These are phyloP conservation scores for Vicia sativa DNA, from an alignment of 306 rosid genomes.

Conservation along the genomic window DNA sequence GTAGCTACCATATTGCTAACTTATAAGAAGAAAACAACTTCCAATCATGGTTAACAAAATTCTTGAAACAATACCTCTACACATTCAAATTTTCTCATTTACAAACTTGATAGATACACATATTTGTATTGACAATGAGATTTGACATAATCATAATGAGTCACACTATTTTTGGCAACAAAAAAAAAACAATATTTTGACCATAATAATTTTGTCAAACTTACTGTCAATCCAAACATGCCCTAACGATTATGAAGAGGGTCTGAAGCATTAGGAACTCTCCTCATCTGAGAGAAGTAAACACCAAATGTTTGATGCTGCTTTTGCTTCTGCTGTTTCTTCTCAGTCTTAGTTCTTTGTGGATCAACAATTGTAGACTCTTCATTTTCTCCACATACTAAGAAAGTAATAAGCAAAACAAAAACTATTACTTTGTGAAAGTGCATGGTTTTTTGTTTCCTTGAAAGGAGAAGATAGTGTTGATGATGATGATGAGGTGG, in stretches of 20 bases:
- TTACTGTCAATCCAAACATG: neutral
- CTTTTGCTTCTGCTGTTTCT: slow-evolving; percentile 27
- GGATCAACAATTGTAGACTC: slow-evolving; percentile 28
- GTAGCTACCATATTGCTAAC: slow-evolving; percentile 15
- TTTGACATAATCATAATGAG: neutral
- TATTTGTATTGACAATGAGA: neutral
- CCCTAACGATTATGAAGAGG: slow-evolving; percentile 88
- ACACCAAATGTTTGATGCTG: slow-evolving; percentile 43
- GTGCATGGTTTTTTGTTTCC: slow-evolving; percentile 46
- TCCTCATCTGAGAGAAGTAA: slow-evolving; percentile 66
- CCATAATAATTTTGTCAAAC: neutral
- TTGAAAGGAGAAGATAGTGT: neutral
- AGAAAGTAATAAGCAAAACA: slow-evolving; percentile 43
- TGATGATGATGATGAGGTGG: neutral
- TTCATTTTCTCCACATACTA: slow-evolving; percentile 48
- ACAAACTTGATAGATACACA: slow-evolving; percentile 2
- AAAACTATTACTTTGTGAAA: slow-evolving; percentile 46
- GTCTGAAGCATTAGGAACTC: slow-evolving; percentile 87
- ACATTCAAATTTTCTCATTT: slow-evolving; percentile 28
- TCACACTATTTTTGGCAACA: too few species aligned
- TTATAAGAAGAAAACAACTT: slow-evolving; percentile 33
- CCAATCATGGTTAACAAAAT: slow-evolving; percentile 37
- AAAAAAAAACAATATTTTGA: too few species aligned
- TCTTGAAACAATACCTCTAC: slow-evolving; percentile 30
- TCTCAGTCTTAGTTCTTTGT: slow-evolving; percentile 26